Conservation (phyloP, 2,329 filamentous ascomycete genomes). For the Neonectria neomacrospora region DNA sequence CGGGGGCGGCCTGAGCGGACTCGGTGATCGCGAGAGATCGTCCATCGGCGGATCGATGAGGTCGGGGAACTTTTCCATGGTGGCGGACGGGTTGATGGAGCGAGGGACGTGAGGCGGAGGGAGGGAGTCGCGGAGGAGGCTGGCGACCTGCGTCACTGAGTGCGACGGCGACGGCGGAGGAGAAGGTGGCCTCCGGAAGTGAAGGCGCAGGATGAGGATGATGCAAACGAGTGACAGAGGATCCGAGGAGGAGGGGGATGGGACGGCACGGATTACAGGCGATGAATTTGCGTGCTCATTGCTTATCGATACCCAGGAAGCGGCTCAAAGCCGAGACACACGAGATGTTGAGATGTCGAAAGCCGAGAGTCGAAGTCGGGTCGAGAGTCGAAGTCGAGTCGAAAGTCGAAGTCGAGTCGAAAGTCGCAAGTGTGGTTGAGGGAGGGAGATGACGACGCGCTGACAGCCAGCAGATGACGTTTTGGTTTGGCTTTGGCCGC, state of each 20-base stretch:
- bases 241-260: conserved; percentile 1
- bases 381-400: no score
- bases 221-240: conserved; percentile 34
- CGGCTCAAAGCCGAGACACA: conserved; percentile 29
- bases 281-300: conserved; percentile 29
- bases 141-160: conserved; percentile 10
- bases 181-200: conserved; percentile 14
- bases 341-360: conserved; percentile 2
- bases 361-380: no score
- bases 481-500: neutral
- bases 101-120: conserved; percentile 1
- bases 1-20: conserved; percentile 43
- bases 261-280: conserved; percentile 16
- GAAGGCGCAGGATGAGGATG: neutral
- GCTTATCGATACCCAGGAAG: conserved; percentile 33
- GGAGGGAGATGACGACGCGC: conserved; percentile 10
- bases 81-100: conserved; percentile 6
- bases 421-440: neutral
- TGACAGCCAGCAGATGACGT: neutral
- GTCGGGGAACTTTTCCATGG: conserved; percentile 70
- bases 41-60: conserved; percentile 56
- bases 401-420: neutral
- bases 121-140: conserved; percentile 6
- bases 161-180: conserved; percentile 2
- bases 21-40: conserved; percentile 44